Evolutionary conservation across 352 stramenopile species (phyloP).

Genomic region (Aphanomyces euteiches): DNA sequence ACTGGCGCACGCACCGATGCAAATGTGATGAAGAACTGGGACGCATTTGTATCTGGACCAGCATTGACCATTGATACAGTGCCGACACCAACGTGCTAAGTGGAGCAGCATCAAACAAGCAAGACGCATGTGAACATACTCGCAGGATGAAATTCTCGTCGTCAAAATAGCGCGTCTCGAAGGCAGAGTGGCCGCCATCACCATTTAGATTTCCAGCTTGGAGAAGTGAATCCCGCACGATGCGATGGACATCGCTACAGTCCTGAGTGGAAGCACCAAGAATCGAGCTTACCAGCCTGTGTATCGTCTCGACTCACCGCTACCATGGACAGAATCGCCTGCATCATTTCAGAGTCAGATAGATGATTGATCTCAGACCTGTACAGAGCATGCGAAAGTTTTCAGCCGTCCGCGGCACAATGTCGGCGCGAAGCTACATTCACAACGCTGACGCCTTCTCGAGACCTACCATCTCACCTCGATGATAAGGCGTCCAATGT

Average conservation of each 20-base stretch:
- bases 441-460: background rate
- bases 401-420: conserved; percentile 92
- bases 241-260: conserved; percentile 81
- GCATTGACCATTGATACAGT: conserved; percentile 94
- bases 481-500: conserved; percentile 88
- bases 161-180: conserved; percentile 61
- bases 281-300: background rate
- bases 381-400: conserved; percentile 97
- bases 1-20: conserved; percentile 33
- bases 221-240: conserved; percentile 88
- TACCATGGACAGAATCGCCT: background rate
- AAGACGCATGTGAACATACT: background rate
- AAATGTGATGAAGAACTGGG: conserved; percentile 94
- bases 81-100: conserved; percentile 74
- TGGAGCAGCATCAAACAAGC: background rate
- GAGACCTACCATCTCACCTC: conserved; percentile 44
- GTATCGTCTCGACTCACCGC: conserved; percentile 16
- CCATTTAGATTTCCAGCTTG: conserved; percentile 90
- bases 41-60: conserved; percentile 93
- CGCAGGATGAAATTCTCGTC: conserved; percentile 94
- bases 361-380: conserved; percentile 67
- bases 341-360: conserved; percentile 37
- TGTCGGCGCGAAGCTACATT: conserved; percentile 88
- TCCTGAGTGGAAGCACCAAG: too few species aligned
- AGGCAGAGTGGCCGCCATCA: conserved; percentile 74